Evolutionary conservation across 352 stramenopile genomes (phyloP).

Genomic region (Blastocystis sp.): DNA sequence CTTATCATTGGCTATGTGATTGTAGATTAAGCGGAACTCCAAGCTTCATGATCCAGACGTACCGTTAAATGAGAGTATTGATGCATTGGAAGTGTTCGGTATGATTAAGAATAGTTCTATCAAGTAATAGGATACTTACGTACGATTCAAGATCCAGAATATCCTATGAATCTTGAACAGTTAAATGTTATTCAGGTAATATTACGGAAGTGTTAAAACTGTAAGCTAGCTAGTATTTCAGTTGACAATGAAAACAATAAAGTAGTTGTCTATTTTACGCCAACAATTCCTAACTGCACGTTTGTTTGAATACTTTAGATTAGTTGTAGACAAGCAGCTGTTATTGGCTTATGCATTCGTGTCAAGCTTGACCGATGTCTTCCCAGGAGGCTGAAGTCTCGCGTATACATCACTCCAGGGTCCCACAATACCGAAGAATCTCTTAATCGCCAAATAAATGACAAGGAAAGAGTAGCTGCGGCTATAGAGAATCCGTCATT

Average conservation of each 20-base stretch:
- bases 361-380: constrained; percentile 86
- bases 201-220: background rate
- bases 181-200: constrained; percentile 82
- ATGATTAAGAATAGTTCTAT: constrained; percentile 3
- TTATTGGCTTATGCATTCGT: constrained; percentile 86
- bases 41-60: background rate
- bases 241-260: constrained; percentile 80
- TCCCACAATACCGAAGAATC: constrained; percentile 83
- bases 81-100: constrained; percentile 82
- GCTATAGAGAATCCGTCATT: constrained; percentile 82
- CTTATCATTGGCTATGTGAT: background rate
- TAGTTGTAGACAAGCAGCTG: constrained; percentile 74
- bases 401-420: constrained; percentile 83
- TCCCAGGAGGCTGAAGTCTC: constrained; percentile 84
- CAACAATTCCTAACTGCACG: constrained; percentile 88
- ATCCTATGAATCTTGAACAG: constrained; percentile 87
- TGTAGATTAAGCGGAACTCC: constrained; percentile 9
- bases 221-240: constrained; percentile 79
- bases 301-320: constrained; percentile 71
- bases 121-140: constrained; percentile 71
- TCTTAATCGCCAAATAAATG: constrained; percentile 90
- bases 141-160: constrained; percentile 84
- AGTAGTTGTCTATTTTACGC: constrained; percentile 84
- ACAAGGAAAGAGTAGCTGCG: constrained; percentile 87
- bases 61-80: constrained; percentile 77